phyloP scores from a whole-genome alignment of 768 basidiomycete species.

The Mycena kentingensis region DNA sequence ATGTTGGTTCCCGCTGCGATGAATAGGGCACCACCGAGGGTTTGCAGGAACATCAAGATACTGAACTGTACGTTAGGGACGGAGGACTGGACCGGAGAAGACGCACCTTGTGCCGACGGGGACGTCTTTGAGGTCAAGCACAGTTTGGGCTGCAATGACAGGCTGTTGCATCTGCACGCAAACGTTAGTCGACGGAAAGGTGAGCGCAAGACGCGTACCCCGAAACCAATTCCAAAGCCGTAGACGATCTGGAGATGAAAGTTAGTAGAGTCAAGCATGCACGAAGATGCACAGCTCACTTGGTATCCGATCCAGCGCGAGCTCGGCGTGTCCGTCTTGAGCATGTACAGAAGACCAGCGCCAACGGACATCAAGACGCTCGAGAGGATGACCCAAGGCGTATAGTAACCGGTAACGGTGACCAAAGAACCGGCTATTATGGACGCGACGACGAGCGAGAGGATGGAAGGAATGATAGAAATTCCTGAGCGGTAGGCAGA shows the following conservation, averaged over 20 bases:
- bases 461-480: slow-evolving; percentile 36
- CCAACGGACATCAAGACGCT: slow-evolving; percentile 40
- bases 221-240: slow-evolving; percentile 34
- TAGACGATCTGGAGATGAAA: no score
- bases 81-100: no score
- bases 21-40: slow-evolving; percentile 11
- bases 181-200: no score
- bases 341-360: slow-evolving; percentile 36
- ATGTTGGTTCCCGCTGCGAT: neutral
- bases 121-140: slow-evolving; percentile 19
- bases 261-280: no score
- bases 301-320: slow-evolving; percentile 24
- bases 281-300: no score
- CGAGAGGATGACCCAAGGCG: slow-evolving; percentile 27
- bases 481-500: slow-evolving; percentile 36
- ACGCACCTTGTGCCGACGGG: slow-evolving; percentile 20
- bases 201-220: neutral
- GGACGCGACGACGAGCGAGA: slow-evolving; percentile 40
- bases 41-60: slow-evolving; percentile 26
- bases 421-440: slow-evolving; percentile 41
- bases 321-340: slow-evolving; percentile 26
- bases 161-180: slow-evolving; percentile 28
- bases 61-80: no score
- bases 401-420: slow-evolving; percentile 37
- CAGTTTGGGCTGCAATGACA: slow-evolving; percentile 23